Evolutionary conservation across 176 grass and related monocot genomes (phyloP).

Genomic region (Elaeis guineensis): DNA sequence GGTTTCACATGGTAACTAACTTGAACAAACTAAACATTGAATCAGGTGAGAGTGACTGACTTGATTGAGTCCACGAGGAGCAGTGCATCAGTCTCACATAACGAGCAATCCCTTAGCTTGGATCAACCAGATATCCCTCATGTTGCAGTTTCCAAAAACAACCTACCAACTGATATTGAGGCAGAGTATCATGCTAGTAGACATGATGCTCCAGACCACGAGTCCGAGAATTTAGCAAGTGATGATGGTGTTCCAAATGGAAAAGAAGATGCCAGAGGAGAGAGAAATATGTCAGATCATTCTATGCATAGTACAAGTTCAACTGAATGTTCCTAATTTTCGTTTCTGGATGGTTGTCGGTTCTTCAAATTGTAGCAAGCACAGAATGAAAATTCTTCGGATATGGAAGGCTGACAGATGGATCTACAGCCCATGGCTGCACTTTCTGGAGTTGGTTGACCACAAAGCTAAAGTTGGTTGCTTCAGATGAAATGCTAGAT

Average conservation of each 20-base stretch:
- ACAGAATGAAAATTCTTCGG: too few species aligned
- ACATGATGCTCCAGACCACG: constrained; percentile 1
- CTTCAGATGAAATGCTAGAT: too few species aligned
- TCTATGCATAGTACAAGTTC: constrained; percentile 22
- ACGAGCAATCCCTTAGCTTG: constrained; percentile 49
- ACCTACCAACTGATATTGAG: constrained; percentile 8
- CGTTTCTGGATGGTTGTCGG: too few species aligned
- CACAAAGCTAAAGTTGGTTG: too few species aligned
- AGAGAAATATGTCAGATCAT: constrained; percentile 23
- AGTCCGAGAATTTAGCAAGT: constrained; percentile 18
- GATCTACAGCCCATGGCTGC: too few species aligned
- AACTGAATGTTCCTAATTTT: background rate
- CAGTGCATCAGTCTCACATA: constrained; percentile 26
- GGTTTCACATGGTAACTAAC: constrained; percentile 14
- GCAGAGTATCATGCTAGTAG: constrained; percentile 7
- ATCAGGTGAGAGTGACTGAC: constrained; percentile 79
- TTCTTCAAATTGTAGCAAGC: too few species aligned
- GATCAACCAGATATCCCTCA: constrained; percentile 42
- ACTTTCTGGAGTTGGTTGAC: too few species aligned
- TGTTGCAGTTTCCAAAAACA: constrained; percentile 16
- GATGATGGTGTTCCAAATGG: constrained; percentile 46
- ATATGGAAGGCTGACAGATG: too few species aligned
- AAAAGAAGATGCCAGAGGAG: constrained; percentile 23
- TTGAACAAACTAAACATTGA: constrained; percentile 7
- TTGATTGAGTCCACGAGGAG: constrained; percentile 45